phyloP scores from a whole-genome alignment of 257 asterid genomes.

The Solanum boliviense region DNA sequence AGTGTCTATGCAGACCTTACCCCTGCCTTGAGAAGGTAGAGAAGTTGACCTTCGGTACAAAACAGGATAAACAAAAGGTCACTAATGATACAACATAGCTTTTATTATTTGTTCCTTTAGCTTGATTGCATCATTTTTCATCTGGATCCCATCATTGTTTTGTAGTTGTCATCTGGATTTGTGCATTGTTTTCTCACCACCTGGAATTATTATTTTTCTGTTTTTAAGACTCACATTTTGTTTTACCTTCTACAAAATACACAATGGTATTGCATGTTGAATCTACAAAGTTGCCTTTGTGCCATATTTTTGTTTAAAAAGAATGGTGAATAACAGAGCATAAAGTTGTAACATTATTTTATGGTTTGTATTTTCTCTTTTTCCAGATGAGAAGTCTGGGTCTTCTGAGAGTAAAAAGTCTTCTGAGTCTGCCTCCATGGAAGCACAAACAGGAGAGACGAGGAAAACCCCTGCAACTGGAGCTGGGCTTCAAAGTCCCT shows the following conservation, averaged over 20 bases:
- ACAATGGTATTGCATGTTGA: background rate
- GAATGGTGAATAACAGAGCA: background rate
- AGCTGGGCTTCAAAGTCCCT: constrained; percentile 57
- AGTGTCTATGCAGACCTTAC: background rate
- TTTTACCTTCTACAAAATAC: background rate
- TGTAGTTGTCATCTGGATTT: background rate
- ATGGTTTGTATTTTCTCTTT: background rate
- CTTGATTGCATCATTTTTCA: background rate
- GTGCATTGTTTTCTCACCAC: background rate
- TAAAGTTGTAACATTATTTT: background rate
- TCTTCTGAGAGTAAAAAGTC: constrained; percentile 27
- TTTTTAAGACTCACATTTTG: background rate
- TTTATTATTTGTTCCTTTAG: background rate
- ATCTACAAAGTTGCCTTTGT: background rate
- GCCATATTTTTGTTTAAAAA: background rate
- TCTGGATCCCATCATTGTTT: background rate
- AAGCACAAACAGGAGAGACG: constrained; percentile 40
- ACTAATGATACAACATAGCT: background rate
- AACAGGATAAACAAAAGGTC: background rate
- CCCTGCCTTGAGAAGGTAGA: background rate
- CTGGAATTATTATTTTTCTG: background rate
- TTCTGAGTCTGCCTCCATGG: constrained; percentile 21
- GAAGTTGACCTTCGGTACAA: background rate
- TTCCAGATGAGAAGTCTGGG: constrained; percentile 45
- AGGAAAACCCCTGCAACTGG: constrained; percentile 34